These are phyloP conservation scores for Penicillium sp. DNA, from an alignment of 2,329 filamentous ascomycete genomes.

Conservation along the genomic window DNA sequence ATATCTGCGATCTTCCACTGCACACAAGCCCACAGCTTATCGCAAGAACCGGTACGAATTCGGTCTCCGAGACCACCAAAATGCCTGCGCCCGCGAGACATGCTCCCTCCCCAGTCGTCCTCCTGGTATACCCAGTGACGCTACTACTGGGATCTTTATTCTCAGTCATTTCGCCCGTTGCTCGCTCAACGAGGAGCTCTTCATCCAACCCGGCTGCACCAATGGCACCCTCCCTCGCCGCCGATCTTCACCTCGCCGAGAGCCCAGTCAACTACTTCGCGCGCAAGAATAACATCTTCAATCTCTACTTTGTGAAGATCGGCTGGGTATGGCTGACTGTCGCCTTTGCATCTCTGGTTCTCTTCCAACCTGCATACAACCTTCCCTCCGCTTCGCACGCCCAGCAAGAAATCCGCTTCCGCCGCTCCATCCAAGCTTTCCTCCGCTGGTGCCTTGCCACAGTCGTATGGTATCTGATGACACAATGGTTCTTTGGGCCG, in stretches of 20 bases:
- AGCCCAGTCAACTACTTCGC: conserved; percentile 71
- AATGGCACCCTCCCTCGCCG: conserved; percentile 35
- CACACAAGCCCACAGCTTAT: neutral
- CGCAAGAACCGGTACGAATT: neutral
- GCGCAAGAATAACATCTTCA: conserved; percentile 88
- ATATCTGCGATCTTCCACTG: neutral
- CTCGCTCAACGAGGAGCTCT: conserved; percentile 44
- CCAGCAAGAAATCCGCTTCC: conserved; percentile 33
- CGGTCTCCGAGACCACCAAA: conserved; percentile 4
- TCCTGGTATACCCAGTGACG: conserved; percentile 72
- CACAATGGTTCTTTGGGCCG: conserved; percentile 96
- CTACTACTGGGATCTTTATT: conserved; percentile 80
- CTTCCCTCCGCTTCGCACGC: conserved; percentile 34
- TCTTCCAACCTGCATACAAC: conserved; percentile 62
- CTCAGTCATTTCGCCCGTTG: conserved; percentile 71
- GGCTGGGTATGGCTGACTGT: conserved; percentile 89
- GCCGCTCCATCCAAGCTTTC: conserved; percentile 56
- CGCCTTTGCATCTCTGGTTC: conserved; percentile 68
- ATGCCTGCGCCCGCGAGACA: conserved; percentile 20
- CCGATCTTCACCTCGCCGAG: conserved; percentile 28
- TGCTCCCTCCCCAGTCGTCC: conserved; percentile 54
- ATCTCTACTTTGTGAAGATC: conserved; percentile 87
- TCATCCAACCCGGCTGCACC: conserved; percentile 56
- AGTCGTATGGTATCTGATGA: conserved; percentile 76
- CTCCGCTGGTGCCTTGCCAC: conserved; percentile 72